Percentiles rank a stretch among this genome's conserved stretches.
phyloP scores from a whole-genome alignment of 2,329 filamentous ascomycete species.

The Furcasterigmium furcatum region DNA sequence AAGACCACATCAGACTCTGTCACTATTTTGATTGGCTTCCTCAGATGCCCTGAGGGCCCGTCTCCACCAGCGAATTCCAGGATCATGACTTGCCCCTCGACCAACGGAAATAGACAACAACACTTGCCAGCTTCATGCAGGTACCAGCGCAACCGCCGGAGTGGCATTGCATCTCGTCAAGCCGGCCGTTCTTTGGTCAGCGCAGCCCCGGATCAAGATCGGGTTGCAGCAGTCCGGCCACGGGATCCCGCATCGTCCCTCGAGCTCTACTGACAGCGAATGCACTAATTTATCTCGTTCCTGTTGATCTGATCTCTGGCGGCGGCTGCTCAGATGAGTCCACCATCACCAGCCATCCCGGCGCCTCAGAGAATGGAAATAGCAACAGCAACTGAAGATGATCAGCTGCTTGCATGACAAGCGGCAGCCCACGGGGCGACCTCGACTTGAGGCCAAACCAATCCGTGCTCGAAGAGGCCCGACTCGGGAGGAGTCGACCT shows the following conservation, averaged over 20 bases:
- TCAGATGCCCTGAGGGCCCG: slow-evolving; percentile 11
- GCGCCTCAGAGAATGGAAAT: background rate
- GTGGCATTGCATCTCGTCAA: background rate
- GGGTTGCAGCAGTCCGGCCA: background rate
- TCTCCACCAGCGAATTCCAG: background rate
- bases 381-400: background rate
- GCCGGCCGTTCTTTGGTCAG: background rate
- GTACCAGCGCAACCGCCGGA: background rate
- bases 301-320: too few species aligned
- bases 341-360: background rate
- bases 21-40: slow-evolving; percentile 18
- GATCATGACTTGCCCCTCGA: background rate
- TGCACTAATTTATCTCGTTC: too few species aligned
- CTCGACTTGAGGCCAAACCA: background rate
- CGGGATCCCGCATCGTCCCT: background rate
- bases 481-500: too few species aligned
- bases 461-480: background rate
- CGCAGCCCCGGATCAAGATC: background rate
- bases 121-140: too few species aligned
- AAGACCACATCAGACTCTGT: slow-evolving; percentile 12
- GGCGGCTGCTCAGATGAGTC: background rate
- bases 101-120: background rate
- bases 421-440: background rate
- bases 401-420: background rate
- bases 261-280: too few species aligned